Base-by-base conservation (phyloP, 2,329 filamentous ascomycete species). In the Stenocarpella maydis region DNA sequence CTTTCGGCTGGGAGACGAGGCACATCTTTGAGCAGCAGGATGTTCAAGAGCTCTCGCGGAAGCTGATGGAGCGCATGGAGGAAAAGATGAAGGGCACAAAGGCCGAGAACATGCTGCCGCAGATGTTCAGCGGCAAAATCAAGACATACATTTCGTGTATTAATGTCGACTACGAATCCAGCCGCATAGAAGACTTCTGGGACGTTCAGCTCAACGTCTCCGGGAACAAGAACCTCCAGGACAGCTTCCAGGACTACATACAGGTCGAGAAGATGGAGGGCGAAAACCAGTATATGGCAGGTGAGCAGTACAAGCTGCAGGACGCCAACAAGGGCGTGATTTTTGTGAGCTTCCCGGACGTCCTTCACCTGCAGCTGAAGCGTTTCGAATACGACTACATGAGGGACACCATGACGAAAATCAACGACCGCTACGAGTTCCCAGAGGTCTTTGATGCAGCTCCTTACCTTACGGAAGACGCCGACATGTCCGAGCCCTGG, bases 91-190 rank as follows among this genome's bases (percentile, higher is more conserved):
- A 99, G 81, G 95, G 94, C 54, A 98, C 96, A 1, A 90, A 92
- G 63, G 93, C 94, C 15, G 93, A 98, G 78, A 97, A 95, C 74
- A 92, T 94, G 2, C 85, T 99, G 10, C 90, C 95, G 1, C 90
- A 92, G 72, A 92, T 99, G 84, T 98, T 99, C 76, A 95, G 96
- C 69, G 97, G 96, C 69, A 98, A 98, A 82, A 95, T 97, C 80
- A 98, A 98, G 83, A 99, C 96, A 0, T 99, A 98, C 80, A 97
- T 99, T 73, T 97, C 93, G 26, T 99, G 97, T 83, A 98, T 99
- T 79, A 96, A 99, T 79, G 97, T 99, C 72, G 91, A 97, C 76
- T 99, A 97, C 82, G 95, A 98, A 82, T 98, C 94, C 26, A 97
- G 95, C 72, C 89, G 95, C 71, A 89, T 96, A 73, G 96, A 99